Base-by-base conservation (phyloP, 257 asterid genomes). In the Ligustrum vulgare region DNA sequence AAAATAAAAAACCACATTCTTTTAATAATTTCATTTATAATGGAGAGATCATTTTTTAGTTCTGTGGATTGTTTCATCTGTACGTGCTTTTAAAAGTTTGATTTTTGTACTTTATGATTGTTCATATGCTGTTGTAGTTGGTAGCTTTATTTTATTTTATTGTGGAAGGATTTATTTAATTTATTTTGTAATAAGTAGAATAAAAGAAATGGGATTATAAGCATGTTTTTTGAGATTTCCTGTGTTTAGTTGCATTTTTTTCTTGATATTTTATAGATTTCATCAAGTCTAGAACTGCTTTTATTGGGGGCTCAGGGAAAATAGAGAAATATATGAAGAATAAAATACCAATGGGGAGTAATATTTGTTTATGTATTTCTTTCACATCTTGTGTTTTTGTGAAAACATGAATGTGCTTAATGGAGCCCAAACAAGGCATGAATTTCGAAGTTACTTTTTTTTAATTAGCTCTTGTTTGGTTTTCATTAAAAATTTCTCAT, bases 61-160 rank as follows among this genome's bases (percentile, higher is more conserved):
- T 69, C 64, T 69, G 73, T 72, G 76, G 79, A 54, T 43, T 10
- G 69, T 47, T 36, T 45, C 25, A 67, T 6, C 35, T 31, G 67
- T 67, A 54, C 12, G 2, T 43, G 4, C n/a, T 73, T 45, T 34
- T 65, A 11, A 70, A 60, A 75, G 85, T 66, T 78, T 67, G 54
- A 32, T 35, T 43, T 79, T 79, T 82, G 79, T 70, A 39, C 76
- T 66, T 58, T 78, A 71, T 77, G 72, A 47, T 70, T 80, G 86
- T 75, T 64, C 18, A 64, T 76, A 54, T 32, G 22, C 69, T 72
- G 72, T 47, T 67, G 12, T 22, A 7, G 18, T 34, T 22, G n/a
- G 20, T 33, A 34, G 12, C 15, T 43, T 43, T 43, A 28, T 65
- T 16, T 28, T 32, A 63, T 65, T 28, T 65, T 28, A 35, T 65